Evolutionary conservation across 116 monocot genomes (phyloP).

Genomic region (Phalaenopsis hybrid): DNA sequence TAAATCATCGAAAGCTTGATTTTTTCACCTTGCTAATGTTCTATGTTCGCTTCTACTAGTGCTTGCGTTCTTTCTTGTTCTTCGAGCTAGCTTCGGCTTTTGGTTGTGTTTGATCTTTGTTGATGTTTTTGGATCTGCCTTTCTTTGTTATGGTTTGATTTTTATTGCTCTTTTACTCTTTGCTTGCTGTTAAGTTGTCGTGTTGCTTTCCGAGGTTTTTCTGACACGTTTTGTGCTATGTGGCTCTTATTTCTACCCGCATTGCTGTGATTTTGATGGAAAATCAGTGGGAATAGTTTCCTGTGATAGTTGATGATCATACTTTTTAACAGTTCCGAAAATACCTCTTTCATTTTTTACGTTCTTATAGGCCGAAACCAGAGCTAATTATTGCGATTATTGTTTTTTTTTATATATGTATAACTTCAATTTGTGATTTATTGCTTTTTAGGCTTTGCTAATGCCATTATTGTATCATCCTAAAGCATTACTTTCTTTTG

Average conservation of each 20-base stretch:
- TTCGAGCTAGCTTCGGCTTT: background rate
- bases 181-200: background rate
- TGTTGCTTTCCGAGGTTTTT: conserved; percentile 2
- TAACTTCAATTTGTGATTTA: background rate
- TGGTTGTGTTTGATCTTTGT: background rate
- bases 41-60: background rate
- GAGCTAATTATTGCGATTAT: background rate
- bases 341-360: background rate
- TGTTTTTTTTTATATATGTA: background rate
- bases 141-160: background rate
- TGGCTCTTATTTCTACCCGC: background rate
- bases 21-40: background rate
- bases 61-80: background rate
- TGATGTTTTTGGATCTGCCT: background rate
- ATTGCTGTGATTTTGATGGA: conserved; percentile 9
- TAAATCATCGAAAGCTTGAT: background rate
- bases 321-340: background rate
- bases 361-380: background rate
- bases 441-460: background rate
- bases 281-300: background rate
- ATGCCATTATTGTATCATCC: background rate
- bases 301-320: background rate
- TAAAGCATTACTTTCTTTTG: background rate
- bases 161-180: background rate
- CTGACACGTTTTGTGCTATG: background rate